phyloP scores from a whole-genome alignment of 169 alveolate genomes.

The Eimeria brunetti region DNA sequence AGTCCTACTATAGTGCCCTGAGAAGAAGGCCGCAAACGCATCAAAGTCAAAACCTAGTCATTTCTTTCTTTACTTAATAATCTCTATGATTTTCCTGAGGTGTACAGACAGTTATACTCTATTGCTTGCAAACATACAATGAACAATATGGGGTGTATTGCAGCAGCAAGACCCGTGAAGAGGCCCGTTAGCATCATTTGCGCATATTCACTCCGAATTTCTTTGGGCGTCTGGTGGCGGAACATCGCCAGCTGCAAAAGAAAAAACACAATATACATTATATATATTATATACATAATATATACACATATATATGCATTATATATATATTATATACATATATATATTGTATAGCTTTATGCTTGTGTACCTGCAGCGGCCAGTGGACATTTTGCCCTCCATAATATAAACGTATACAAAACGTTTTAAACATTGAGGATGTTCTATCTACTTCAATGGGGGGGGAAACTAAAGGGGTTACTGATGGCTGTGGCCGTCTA shows the following conservation, averaged over 20 bases:
- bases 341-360: no score
- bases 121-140: neutral
- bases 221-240: slow-evolving; percentile 63
- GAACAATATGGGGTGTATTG: slow-evolving; percentile 29
- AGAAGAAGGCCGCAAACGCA: neutral
- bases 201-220: slow-evolving; percentile 8
- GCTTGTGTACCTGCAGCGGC: no score
- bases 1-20: slow-evolving; percentile 41
- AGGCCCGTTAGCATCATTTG: slow-evolving; percentile 64
- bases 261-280: neutral
- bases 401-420: no score
- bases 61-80: neutral
- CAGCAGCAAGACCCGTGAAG: slow-evolving; percentile 50
- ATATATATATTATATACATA: no score
- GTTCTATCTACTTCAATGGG: no score
- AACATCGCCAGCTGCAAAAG: slow-evolving; percentile 21
- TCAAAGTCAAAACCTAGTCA: neutral
- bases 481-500: neutral
- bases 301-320: no score
- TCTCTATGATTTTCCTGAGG: neutral
- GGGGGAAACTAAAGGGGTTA: no score
- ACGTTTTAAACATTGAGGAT: no score
- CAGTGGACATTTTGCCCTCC: no score
- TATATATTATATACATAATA: no score
- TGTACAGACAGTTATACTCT: neutral